These are phyloP conservation scores for Beauveria scarabaeidicola DNA, from an alignment of 2,329 filamentous ascomycete genomes.

Conservation along the genomic window DNA sequence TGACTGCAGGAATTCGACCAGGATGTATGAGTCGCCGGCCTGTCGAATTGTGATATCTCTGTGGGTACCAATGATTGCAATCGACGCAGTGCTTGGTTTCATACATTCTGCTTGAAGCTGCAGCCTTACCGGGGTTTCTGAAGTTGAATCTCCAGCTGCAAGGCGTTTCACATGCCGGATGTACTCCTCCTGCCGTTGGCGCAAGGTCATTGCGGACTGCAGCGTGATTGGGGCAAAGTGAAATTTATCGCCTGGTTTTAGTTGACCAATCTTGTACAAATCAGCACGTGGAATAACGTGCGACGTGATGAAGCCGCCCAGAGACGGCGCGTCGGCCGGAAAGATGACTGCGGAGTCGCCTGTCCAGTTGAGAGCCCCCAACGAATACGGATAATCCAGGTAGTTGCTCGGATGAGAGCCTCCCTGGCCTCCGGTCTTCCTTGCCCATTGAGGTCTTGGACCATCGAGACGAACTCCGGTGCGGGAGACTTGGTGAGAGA, in stretches of 20 bases:
- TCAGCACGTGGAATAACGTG: slow-evolving; percentile 49
- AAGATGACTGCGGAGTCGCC: slow-evolving; percentile 55
- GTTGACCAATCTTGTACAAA: slow-evolving; percentile 53
- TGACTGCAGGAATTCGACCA: neutral
- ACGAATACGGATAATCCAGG: slow-evolving; percentile 51
- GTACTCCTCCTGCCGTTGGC: neutral
- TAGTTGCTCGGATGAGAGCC: slow-evolving; percentile 54
- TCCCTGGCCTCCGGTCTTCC: slow-evolving; percentile 52
- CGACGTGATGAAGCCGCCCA: slow-evolving; percentile 51
- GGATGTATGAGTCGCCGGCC: neutral
- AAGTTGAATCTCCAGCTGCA: neutral
- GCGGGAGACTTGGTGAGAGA: slow-evolving; percentile 53
- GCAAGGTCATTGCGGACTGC: neutral
- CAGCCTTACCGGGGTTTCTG: neutral
- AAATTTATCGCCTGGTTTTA: slow-evolving; percentile 46
- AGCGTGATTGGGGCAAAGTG: neutral
- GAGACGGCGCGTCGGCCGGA: slow-evolving; percentile 48
- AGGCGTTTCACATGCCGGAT: neutral
- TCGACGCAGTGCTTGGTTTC: neutral
- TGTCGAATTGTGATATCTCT: neutral
- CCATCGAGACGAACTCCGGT: slow-evolving; percentile 53
- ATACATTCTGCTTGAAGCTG: neutral
- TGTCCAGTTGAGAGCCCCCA: slow-evolving; percentile 52
- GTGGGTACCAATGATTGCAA: neutral
- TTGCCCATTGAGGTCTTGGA: slow-evolving; percentile 49